A percentile compares a stretch with the other conserved stretches of the same genome.
phyloP scores from a whole-genome alignment of 2,329 filamentous ascomycete genomes.

The Magnaporthales sp. region DNA sequence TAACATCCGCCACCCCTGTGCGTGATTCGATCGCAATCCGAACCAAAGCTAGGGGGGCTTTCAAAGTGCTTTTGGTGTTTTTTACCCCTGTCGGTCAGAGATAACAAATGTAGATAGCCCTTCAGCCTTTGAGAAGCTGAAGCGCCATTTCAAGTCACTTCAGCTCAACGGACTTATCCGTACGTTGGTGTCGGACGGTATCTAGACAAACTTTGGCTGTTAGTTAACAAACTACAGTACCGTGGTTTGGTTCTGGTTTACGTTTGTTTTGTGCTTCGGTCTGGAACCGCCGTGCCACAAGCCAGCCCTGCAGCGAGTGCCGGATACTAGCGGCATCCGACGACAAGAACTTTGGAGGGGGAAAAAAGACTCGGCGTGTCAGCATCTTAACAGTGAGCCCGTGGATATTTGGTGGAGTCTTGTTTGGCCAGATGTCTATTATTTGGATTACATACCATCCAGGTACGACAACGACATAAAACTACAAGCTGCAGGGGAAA shows the following conservation, averaged over 20 bases:
- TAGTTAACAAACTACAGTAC: too few relatives aligned
- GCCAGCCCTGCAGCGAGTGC: background rate
- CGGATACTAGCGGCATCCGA: background rate
- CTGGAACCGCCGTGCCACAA: background rate
- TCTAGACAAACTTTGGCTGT: background rate
- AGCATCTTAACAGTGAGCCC: too few relatives aligned
- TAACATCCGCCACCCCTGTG: background rate
- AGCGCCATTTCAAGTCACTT: background rate
- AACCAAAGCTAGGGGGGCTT: background rate
- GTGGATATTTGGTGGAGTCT: too few relatives aligned
- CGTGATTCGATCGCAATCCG: background rate
- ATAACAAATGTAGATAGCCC: too few relatives aligned
- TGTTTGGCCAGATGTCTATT: too few relatives aligned
- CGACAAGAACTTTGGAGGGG: background rate
- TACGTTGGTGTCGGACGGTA: background rate
- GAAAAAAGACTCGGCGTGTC: background rate
- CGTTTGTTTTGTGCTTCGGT: background rate
- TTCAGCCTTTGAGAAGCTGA: background rate
- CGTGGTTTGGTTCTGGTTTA: background rate
- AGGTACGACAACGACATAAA: background rate
- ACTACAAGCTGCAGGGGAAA: too few relatives aligned
- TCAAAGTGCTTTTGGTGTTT: background rate
- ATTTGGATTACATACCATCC: background rate
- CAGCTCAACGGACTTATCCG: too few relatives aligned
- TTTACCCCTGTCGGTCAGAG: background rate